A percentile compares a stretch with the other conserved stretches of the same genome.
These are phyloP conservation scores for Penicillium flavigenum DNA, from an alignment of 495 filamentous ascomycete genomes.

Conservation along the genomic window DNA sequence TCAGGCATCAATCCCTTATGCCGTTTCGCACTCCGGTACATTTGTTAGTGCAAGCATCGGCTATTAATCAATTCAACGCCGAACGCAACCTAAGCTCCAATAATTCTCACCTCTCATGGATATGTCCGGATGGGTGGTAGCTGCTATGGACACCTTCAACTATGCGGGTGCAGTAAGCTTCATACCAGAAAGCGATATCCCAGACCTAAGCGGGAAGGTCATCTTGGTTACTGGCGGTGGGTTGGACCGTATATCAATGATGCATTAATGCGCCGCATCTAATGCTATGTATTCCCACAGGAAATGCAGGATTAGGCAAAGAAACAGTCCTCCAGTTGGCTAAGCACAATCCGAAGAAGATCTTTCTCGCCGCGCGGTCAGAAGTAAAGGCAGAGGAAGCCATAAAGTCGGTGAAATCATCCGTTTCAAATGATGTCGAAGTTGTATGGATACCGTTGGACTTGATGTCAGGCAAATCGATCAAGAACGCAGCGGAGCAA, in stretches of 20 bases:
- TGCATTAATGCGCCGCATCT: background rate
- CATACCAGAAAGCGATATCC: constrained; percentile 50
- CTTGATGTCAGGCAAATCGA: constrained; percentile 45
- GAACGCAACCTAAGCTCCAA: background rate
- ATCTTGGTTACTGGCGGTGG: constrained; percentile 58
- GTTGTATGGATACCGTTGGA: constrained; percentile 47
- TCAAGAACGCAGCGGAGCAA: constrained; percentile 51
- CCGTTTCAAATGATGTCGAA: constrained; percentile 22
- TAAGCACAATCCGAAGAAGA: constrained; percentile 54
- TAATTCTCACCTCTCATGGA: background rate
- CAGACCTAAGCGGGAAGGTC: constrained; percentile 51
- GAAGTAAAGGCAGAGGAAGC: constrained; percentile 33
- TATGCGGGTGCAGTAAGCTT: constrained; percentile 34
- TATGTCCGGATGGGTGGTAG: constrained; percentile 27
- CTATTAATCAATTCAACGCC: constrained; percentile 1
- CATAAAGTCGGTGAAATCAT: constrained; percentile 24
- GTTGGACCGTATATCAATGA: constrained; percentile 20
- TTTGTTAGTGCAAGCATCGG: background rate
- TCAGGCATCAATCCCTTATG: too few species aligned
- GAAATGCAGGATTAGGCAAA: constrained; percentile 59
- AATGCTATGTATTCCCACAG: constrained; percentile 20
- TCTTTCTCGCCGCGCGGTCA: constrained; percentile 50
- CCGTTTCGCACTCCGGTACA: background rate
- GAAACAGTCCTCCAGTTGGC: constrained; percentile 53
- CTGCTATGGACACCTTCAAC: constrained; percentile 27